phyloP scores from a whole-genome alignment of 1,284 basidiomycete genomes.

The Megacollybia platyphylla region DNA sequence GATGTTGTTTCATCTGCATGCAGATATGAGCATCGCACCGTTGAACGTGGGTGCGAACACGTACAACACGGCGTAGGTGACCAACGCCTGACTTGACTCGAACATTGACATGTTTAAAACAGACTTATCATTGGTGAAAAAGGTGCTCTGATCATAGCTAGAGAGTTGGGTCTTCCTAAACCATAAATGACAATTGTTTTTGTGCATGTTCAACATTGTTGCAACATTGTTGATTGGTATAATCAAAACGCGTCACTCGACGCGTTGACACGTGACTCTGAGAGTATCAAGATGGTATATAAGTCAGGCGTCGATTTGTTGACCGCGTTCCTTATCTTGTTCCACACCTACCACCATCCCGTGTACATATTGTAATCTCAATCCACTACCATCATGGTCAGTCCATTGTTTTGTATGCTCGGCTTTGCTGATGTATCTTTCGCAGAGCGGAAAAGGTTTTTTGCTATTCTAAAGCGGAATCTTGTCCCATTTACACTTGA shows the following conservation, averaged over 20 bases:
- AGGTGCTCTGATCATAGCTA: slow-evolving; percentile 8
- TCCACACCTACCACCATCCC: background rate
- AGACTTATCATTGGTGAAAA: slow-evolving; percentile 6
- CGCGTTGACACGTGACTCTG: background rate
- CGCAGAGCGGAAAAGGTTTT: slow-evolving; percentile 36
- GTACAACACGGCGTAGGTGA: slow-evolving; percentile 5
- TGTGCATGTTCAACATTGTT: background rate
- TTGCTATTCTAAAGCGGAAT: slow-evolving; percentile 7
- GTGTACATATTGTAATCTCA: background rate
- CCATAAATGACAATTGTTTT: background rate
- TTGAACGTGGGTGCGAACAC: slow-evolving; percentile 14
- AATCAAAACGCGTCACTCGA: background rate
- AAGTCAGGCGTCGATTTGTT: background rate
- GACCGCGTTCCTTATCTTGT: background rate
- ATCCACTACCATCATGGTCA: background rate
- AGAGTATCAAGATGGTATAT: background rate
- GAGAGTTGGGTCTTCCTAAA: slow-evolving; percentile 8
- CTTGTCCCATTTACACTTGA: background rate
- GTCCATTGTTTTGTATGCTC: background rate
- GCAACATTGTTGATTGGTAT: background rate
- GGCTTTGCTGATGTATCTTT: background rate
- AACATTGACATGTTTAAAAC: background rate
- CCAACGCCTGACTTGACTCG: background rate
- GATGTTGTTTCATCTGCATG: background rate
- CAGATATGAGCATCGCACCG: slow-evolving; percentile 9